Conservation (phyloP, 805 yeast genomes). For the Cyberlindnera galapagoensis region DNA sequence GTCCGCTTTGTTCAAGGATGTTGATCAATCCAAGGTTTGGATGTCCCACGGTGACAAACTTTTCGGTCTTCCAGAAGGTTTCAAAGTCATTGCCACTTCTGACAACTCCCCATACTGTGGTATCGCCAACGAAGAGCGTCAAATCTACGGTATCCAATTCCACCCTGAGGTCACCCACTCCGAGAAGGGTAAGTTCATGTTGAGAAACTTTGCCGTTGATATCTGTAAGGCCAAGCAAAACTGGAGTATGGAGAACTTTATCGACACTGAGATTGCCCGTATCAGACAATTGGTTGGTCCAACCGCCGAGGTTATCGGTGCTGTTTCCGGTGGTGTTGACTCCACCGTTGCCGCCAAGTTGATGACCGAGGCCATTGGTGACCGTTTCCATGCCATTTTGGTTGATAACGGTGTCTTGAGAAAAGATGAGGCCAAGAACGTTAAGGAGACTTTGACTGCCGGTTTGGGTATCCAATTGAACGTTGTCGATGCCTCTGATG, state of each 20-base stretch:
- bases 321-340: conserved; percentile 99
- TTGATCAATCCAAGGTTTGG: conserved; percentile 96
- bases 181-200: conserved; percentile 76
- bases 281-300: conserved; percentile 92
- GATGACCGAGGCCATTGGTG: conserved; percentile 97
- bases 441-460: conserved; percentile 81
- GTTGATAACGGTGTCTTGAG: conserved; percentile 99
- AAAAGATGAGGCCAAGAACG: conserved; percentile 83
- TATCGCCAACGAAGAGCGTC: conserved; percentile 65
- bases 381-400: conserved; percentile 95
- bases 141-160: conserved; percentile 93
- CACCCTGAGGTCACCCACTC: conserved; percentile 99
- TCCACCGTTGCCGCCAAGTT: conserved; percentile 98
- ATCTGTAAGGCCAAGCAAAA: conserved; percentile 82
- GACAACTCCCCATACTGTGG: conserved; percentile 96
- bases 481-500: conserved; percentile 90
- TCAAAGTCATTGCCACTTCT: conserved; percentile 82
- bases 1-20: conserved; percentile 76
- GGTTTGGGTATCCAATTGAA: conserved; percentile 93
- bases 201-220: conserved; percentile 87
- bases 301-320: conserved; percentile 97
- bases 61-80: conserved; percentile 83
- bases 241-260: conserved; percentile 98
- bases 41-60: conserved; percentile 99
- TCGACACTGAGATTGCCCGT: conserved; percentile 92